Evolutionary conservation across 352 stramenopile species (phyloP), one percentile per base, ranked within the genome.

Genomic region (Phytophthora fragariae): DNA sequence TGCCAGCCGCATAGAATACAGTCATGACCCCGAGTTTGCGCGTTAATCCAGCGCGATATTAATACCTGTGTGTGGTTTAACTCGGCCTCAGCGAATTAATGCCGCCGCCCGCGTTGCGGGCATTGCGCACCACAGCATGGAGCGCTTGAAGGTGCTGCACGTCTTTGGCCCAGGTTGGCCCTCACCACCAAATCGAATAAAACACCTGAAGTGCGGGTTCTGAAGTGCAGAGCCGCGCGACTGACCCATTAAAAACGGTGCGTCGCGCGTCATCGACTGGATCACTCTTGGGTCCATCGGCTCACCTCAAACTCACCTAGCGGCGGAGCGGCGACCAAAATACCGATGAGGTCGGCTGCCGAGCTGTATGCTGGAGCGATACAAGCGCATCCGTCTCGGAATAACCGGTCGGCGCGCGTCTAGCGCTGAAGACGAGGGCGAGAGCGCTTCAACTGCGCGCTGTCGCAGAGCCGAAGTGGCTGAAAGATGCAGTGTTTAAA

Each of bases 131-230:
- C 54, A 50, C 27, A 59, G 49, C 61, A 57, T 49, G 31, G 14
- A 57, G 31, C 55, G 5, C 52, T 58, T 57, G 24, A 41, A 47
- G 31, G 15, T 14, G 63, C 17, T 17, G 65, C 65, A 21, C 54
- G 47, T 61, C 57, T 73, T 73, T 73, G 58, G 24, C 55, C 41
- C 46, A 1, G 47, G 49, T 56, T 15, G 33, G 57, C 65, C 65
- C 47, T 46, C 57, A 72, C 65, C 57, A 68, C 65, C 57, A 72
- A 71, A 71, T 35, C 33, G 62, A 69, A 49, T 66, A 55, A 71
- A 71, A 71, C 33, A 65, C 33, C 44, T 58, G n/a, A 63, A 41
- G 47, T 19, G 2, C 31, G 19, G 17, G 17, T 47, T 41, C 49
- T 61, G 65, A 67, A 72, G 65, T 72, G 37, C 65, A 72, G 47